Conservation (phyloP, 1,139 yeast genomes). For the Spencermartinsiella ligniputridi region DNA sequence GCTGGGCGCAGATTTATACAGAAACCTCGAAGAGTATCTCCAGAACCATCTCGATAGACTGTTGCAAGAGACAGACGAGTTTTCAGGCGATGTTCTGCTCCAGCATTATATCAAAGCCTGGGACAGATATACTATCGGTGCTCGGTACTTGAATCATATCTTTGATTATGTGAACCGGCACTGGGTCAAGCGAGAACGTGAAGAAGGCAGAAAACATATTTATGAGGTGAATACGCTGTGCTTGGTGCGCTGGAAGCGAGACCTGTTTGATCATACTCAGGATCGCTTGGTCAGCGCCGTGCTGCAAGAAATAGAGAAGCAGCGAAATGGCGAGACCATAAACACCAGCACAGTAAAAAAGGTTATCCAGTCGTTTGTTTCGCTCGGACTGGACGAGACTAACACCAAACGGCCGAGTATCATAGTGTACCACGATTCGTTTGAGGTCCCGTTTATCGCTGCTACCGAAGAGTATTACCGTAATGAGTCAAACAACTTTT, state of each 20-base stretch:
- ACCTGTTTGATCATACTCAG: constrained; percentile 67
- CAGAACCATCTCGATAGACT: constrained; percentile 54
- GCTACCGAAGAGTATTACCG: constrained; percentile 71
- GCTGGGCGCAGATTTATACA: constrained; percentile 88
- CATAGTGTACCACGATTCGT: constrained; percentile 72
- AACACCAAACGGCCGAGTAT: constrained; percentile 83
- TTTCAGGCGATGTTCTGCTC: constrained; percentile 59
- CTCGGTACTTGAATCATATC: constrained; percentile 86
- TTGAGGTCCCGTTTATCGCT: constrained; percentile 71
- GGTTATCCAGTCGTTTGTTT: constrained; percentile 77
- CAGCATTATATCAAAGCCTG: constrained; percentile 84
- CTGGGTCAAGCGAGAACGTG: constrained; percentile 96
- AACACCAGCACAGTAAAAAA: constrained; percentile 63
- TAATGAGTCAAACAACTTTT: constrained; percentile 62
- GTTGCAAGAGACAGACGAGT: constrained; percentile 21
- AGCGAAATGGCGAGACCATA: constrained; percentile 75
- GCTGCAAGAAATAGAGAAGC: constrained; percentile 67
- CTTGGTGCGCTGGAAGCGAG: constrained; percentile 80
- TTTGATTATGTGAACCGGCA: constrained; percentile 94
- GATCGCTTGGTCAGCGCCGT: constrained; percentile 63
- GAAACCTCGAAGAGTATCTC: constrained; percentile 63
- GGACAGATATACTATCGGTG: constrained; percentile 88
- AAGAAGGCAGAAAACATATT: constrained; percentile 88
- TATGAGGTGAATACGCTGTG: constrained; percentile 89
- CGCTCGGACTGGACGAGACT: constrained; percentile 41